Base-by-base conservation (phyloP, 805 yeast species). In the Schwanniomyces pseudopolymorphus region DNA sequence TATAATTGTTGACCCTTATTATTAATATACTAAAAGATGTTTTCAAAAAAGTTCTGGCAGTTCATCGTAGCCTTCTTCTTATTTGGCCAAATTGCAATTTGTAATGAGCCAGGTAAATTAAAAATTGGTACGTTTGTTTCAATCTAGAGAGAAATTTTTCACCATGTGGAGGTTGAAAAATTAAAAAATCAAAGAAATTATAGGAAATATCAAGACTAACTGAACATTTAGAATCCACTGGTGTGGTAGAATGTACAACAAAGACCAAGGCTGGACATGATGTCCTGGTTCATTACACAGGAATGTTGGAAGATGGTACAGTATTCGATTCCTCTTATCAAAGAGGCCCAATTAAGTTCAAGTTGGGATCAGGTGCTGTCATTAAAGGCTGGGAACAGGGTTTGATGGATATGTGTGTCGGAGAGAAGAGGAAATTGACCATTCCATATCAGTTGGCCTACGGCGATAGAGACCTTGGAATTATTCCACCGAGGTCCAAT, bases 311-410 rank as follows among this genome's bases (percentile, higher is more conserved):
- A 47, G 83, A 83, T 59, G 94, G 90, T 3, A 71, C 80, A 5
- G 81, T 76, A 4, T 91, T 90, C 60, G 97, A 90, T 66, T 79
- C 88, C 8, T 87, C 96, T 1, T 67, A 75, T 46, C 60, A 63
- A 19, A 78, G 96, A 59, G 82, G 80, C 11, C 97, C 97, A 39
- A 72, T 90, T 49, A 63, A 75, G 36, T 90, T 90, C 66, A 67
- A 67, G n/a, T 69, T 91, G 44, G 97, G 97, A 36, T 64, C 67
- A 21, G 91, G 95, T 4, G 84, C 79, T 57, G 97, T 90, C 26
- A 90, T 90, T 60, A 60, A 75, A 49, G 97, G 97, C 48, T 90
- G 97, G 97, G 97, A 90, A 52, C 81, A 84, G 66, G 97, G 97
- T 36, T 69, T 89, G 42, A 56, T 58, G 27, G 64, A 61, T 35